These are phyloP conservation scores for Brassica carinata DNA, from an alignment of 345 rosid species.

Conservation along the genomic window DNA sequence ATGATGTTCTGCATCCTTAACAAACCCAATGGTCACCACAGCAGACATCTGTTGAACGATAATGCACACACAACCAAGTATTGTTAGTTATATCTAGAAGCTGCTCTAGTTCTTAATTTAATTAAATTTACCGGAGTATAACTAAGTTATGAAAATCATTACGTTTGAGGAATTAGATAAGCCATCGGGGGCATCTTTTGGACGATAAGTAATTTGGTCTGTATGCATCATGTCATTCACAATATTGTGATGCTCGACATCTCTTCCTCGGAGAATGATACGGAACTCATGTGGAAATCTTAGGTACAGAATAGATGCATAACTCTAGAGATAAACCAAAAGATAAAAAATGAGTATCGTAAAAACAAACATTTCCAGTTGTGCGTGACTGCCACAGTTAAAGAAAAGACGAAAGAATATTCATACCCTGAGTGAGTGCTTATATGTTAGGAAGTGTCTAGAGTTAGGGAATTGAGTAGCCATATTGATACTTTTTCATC, in stretches of 20 bases:
- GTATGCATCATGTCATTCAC: constrained; percentile 94
- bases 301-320: constrained; percentile 85
- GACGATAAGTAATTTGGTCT: constrained; percentile 65
- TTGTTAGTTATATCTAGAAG: constrained; percentile 5
- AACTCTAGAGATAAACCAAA: constrained; percentile 53
- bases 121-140: background rate
- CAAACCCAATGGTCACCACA: constrained; percentile 86
- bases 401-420: constrained; percentile 1
- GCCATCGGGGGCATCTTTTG: constrained; percentile 64
- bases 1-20: constrained; percentile 88
- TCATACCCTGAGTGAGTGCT: constrained; percentile 86
- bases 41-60: constrained; percentile 62
- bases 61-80: constrained; percentile 22
- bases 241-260: constrained; percentile 92
- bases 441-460: constrained; percentile 78
- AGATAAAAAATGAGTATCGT: background rate
- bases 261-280: constrained; percentile 86
- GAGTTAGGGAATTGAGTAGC: constrained; percentile 76
- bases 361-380: background rate
- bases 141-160: constrained; percentile 24
- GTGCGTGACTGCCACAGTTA: background rate
- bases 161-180: constrained; percentile 52
- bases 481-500: constrained; percentile 85
- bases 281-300: constrained; percentile 75
- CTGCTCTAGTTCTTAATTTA: background rate